These are phyloP conservation scores for Coprinellus aureogranulatus DNA, from an alignment of 768 basidiomycete genomes.

Conservation along the genomic window DNA sequence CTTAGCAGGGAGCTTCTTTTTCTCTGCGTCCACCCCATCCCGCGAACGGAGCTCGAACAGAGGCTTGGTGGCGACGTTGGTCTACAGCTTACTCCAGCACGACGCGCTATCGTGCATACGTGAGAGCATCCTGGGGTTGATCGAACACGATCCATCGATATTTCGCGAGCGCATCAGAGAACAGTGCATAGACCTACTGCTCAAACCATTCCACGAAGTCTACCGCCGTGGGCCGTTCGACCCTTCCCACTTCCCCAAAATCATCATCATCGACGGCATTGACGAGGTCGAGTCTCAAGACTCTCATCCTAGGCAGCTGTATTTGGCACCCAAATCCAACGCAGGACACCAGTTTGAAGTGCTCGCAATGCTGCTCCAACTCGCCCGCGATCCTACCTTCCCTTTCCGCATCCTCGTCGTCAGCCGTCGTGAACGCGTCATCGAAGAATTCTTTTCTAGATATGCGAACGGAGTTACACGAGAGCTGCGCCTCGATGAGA, in stretches of 20 bases:
- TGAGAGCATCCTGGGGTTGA: neutral
- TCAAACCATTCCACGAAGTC: neutral
- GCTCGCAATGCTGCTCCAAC: neutral
- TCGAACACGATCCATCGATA: no score
- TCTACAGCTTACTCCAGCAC: neutral
- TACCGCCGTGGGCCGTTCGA: neutral
- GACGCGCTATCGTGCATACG: neutral
- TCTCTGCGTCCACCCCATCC: neutral
- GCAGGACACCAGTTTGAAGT: slow-evolving; percentile 1
- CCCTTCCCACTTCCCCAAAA: neutral
- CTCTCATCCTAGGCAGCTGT: neutral
- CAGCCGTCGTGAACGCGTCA: slow-evolving; percentile 6
- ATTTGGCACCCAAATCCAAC: neutral
- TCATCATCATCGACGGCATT: slow-evolving; percentile 12
- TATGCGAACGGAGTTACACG: neutral
- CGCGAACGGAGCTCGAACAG: neutral
- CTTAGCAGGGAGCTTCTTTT: slow-evolving; percentile 11
- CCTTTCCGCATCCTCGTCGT: slow-evolving; percentile 5
- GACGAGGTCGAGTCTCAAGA: slow-evolving; percentile 6
- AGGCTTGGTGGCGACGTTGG: slow-evolving; percentile 1
- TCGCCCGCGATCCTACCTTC: neutral
- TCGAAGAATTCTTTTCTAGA: neutral
- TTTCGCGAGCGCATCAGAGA: no score
- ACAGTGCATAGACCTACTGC: neutral
- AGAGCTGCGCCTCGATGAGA: neutral